These are phyloP conservation scores for Lanzia echinophila DNA, from an alignment of 2,329 filamentous ascomycete genomes.

Conservation along the genomic window DNA sequence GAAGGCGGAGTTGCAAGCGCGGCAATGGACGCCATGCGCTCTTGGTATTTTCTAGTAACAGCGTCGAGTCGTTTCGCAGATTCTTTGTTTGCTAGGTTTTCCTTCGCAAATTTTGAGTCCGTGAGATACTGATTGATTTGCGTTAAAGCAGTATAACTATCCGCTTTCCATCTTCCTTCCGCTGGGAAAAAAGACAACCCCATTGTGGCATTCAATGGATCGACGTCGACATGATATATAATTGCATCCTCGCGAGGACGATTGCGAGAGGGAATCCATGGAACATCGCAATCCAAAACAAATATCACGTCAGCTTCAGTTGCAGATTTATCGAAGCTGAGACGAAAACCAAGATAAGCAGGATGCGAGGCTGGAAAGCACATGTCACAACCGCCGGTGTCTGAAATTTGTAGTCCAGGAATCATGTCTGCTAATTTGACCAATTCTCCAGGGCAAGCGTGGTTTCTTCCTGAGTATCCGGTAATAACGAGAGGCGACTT, in stretches of 20 bases:
- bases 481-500: constrained; percentile 58
- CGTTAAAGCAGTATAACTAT: constrained; percentile 53
- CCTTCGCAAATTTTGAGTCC: no score
- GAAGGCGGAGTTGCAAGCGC: neutral
- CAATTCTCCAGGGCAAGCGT: constrained; percentile 51
- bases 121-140: constrained; percentile 60
- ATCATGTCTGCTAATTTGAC: constrained; percentile 60
- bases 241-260: constrained; percentile 38
- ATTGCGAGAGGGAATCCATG: constrained; percentile 69
- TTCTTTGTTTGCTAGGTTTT: constrained; percentile 22
- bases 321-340: constrained; percentile 64
- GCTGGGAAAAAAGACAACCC: constrained; percentile 65
- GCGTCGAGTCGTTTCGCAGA: neutral
- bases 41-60: constrained; percentile 9
- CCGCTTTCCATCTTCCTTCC: constrained; percentile 56
- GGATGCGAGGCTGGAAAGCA: constrained; percentile 65
- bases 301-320: constrained; percentile 72
- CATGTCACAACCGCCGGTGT: constrained; percentile 71
- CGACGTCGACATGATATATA: constrained; percentile 56
- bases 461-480: constrained; percentile 63
- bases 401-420: constrained; percentile 60
- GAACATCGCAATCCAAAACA: constrained; percentile 80
- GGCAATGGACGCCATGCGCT: neutral
- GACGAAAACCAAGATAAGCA: constrained; percentile 62
- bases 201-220: constrained; percentile 61